Conservation (phyloP, 108 stramenopile species). For the Fistulifera pelliculosa region DNA sequence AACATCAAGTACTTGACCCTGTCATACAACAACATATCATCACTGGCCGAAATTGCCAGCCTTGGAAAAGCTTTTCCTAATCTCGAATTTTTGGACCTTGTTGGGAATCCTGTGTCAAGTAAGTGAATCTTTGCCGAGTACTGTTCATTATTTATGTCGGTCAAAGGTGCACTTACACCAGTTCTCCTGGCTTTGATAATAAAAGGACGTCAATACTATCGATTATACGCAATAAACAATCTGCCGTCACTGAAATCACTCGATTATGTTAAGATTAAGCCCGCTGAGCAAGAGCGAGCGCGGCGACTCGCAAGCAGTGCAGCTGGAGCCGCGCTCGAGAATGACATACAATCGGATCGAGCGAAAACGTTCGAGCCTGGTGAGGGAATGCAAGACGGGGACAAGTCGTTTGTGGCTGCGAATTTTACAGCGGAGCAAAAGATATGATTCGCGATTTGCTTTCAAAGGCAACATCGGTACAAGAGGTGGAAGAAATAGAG, state of each 20-base stretch:
- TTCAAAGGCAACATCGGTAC: not conserved
- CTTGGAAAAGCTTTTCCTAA: conserved; percentile 60
- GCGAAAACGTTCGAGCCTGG: conserved; percentile 77
- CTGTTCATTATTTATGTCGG: too few relatives aligned
- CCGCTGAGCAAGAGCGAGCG: conserved; percentile 67
- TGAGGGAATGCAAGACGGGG: conserved; percentile 36
- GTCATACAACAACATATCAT: conserved; percentile 50
- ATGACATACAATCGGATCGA: conserved; percentile 52
- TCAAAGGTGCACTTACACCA: too few relatives aligned
- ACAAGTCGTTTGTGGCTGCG: not conserved
- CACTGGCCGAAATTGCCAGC: conserved; percentile 52
- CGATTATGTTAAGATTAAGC: conserved; percentile 59
- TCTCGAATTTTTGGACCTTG: conserved; percentile 56
- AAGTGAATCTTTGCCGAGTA: conserved; percentile 43
- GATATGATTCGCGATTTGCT: not conserved
- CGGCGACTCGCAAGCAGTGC: conserved; percentile 64
- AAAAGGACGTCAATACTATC: conserved; percentile 79
- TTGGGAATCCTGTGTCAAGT: conserved; percentile 76
- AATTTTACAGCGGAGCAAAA: conserved; percentile 4
- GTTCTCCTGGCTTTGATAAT: too few relatives aligned
- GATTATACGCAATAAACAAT: conserved; percentile 45
- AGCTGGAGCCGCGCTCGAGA: conserved; percentile 77
- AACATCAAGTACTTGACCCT: conserved; percentile 46
- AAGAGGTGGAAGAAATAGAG: conserved; percentile 1
- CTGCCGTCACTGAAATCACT: conserved; percentile 67